These are phyloP conservation scores for Datisca glomerata DNA, from an alignment of 306 rosid genomes.

Conservation along the genomic window DNA sequence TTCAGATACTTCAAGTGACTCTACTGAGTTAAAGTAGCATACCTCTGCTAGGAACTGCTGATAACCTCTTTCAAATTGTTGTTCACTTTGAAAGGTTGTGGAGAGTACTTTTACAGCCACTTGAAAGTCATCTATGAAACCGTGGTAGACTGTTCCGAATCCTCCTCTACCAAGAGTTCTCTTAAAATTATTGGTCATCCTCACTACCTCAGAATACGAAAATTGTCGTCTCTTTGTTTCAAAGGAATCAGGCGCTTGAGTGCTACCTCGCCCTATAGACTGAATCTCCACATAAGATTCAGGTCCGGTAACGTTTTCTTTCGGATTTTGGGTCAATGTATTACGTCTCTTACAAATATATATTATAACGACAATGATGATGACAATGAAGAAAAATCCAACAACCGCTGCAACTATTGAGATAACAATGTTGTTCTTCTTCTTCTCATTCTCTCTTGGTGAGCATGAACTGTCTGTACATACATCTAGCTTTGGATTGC, in stretches of 20 bases:
- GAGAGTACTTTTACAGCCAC: slow-evolving; percentile 55
- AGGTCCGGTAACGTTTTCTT: not conserved
- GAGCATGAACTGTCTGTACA: slow-evolving; percentile 32
- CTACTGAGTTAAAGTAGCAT: slow-evolving; percentile 2
- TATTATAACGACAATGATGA: slow-evolving; percentile 10
- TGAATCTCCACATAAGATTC: slow-evolving; percentile 24
- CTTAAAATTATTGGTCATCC: slow-evolving; percentile 17
- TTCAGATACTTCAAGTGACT: not conserved
- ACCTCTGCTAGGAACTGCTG: slow-evolving; percentile 49
- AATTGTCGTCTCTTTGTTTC: no score
- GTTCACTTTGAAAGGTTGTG: no score
- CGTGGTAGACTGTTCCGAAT: no score
- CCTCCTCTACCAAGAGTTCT: no score
- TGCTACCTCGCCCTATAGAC: no score
- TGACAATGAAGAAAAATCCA: slow-evolving; percentile 24
- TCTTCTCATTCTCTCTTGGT: slow-evolving; percentile 3
- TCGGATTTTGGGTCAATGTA: not conserved
- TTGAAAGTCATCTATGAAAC: no score
- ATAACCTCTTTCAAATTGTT: slow-evolving; percentile 28
- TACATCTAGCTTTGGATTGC: slow-evolving; percentile 19
- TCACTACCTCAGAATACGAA: slow-evolving; percentile 32
- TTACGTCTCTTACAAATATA: slow-evolving; percentile 2
- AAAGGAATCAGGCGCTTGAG: no score
- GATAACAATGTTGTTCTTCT: slow-evolving; percentile 14
- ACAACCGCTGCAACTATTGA: slow-evolving; percentile 36